Conservation (phyloP, 1,284 basidiomycete species). For the Cutaneotrichosporon sp. region DNA sequence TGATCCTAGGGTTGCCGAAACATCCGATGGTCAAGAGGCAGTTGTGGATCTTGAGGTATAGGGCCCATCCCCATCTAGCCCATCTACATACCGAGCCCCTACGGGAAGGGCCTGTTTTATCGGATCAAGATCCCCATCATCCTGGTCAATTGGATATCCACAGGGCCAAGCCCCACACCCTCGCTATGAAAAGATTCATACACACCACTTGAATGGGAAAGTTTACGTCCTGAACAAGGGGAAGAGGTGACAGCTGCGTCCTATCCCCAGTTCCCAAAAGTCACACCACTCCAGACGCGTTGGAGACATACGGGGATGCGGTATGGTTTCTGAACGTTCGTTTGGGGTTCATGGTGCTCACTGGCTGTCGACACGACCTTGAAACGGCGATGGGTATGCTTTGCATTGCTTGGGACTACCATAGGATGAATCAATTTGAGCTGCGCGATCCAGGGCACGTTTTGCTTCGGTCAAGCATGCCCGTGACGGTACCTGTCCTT, state of each 20-base stretch:
- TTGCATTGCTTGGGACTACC: neutral
- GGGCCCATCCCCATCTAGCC: neutral
- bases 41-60: neutral
- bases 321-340: neutral
- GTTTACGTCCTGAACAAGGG: neutral
- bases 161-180: too few relatives aligned
- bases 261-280: neutral
- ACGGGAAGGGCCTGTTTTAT: neutral
- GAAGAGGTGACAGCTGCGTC: neutral
- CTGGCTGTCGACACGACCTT: neutral
- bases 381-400: neutral
- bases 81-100: neutral
- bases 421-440: too few relatives aligned
- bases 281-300: neutral
- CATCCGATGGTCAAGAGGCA: neutral
- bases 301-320: neutral
- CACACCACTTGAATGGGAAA: neutral
- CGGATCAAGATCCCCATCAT: neutral
- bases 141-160: neutral
- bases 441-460: neutral
- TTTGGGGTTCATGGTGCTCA: neutral
- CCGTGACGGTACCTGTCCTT: neutral
- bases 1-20: neutral
- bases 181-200: neutral
- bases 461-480: neutral